A percentile compares a stretch with the other conserved stretches of the same genome.
Evolutionary conservation across 1,284 basidiomycete species (phyloP).

Genomic region (Sporisorium reilianum): DNA sequence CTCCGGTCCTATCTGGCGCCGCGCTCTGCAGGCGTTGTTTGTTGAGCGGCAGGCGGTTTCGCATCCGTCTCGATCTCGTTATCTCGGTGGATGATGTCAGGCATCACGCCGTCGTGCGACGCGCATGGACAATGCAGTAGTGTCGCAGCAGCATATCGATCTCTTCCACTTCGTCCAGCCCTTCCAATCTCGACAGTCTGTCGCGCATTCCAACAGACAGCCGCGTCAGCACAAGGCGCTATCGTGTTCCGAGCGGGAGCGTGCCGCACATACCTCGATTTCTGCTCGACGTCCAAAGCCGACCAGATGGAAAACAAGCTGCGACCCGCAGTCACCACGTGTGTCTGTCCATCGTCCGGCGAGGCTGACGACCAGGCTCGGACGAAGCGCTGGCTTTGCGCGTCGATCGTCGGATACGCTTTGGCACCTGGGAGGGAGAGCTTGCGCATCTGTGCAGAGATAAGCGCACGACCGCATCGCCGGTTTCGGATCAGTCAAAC

Average conservation of each 20-base stretch:
- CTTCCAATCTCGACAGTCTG: constrained; percentile 59
- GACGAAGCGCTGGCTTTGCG: constrained; percentile 51
- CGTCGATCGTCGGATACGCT: constrained; percentile 46
- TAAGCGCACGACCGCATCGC: neutral
- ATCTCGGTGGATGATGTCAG: no score
- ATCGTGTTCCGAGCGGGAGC: no score
- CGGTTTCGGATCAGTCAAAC: neutral
- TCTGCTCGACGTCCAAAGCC: constrained; percentile 30
- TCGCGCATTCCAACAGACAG: neutral
- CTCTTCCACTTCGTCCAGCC: constrained; percentile 68
- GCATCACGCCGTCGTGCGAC: neutral
- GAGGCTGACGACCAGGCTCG: constrained; percentile 14
- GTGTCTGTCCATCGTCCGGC: neutral
- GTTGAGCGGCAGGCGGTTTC: no score
- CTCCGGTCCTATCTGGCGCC: no score
- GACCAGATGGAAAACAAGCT: constrained; percentile 54
- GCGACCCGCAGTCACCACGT: constrained; percentile 12
- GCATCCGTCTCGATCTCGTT: no score
- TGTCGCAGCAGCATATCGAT: constrained; percentile 67
- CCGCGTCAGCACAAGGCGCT: no score
- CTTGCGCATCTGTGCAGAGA: constrained; percentile 31
- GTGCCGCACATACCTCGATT: constrained; percentile 41
- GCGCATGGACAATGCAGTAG: constrained; percentile 55
- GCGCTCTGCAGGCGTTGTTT: no score
- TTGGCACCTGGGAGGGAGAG: constrained; percentile 62